Conservation (phyloP, 1,284 basidiomycete species). For the Butyriboletus pseudospeciosus region DNA sequence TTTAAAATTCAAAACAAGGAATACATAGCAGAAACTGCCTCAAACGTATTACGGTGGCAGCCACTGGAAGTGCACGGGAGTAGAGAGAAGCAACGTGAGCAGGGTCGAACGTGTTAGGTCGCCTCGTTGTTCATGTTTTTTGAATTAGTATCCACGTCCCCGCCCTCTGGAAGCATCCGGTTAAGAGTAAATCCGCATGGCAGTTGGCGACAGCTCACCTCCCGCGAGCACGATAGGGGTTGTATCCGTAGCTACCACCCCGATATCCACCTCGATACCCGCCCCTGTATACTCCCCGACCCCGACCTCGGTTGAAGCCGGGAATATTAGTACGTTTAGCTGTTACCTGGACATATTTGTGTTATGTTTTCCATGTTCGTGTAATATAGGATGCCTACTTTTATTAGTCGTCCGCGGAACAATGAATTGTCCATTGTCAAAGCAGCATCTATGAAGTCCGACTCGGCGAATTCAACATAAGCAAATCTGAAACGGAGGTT, state of each 20-base stretch:
- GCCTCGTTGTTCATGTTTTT: constrained; percentile 24
- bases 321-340: constrained; percentile 92
- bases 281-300: constrained; percentile 72
- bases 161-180: constrained; percentile 48
- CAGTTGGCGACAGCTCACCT: constrained; percentile 50
- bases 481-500: constrained; percentile 66
- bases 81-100: constrained; percentile 8
- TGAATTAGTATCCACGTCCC: constrained; percentile 60
- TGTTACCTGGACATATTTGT: constrained; percentile 61
- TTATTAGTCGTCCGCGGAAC: constrained; percentile 90
- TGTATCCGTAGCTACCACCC: constrained; percentile 54
- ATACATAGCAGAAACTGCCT: constrained; percentile 29
- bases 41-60: constrained; percentile 13
- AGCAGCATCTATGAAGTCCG: constrained; percentile 90
- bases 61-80: constrained; percentile 8
- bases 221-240: constrained; percentile 74
- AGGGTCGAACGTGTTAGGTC: constrained; percentile 7
- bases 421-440: constrained; percentile 93
- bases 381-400: constrained; percentile 46
- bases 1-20: constrained; percentile 26
- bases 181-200: constrained; percentile 11
- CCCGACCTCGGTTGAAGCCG: constrained; percentile 80
- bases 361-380: neutral
- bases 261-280: constrained; percentile 55
- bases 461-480: constrained; percentile 97